A percentile compares a stretch with the other conserved stretches of the same genome.
Evolutionary conservation across 2,329 filamentous ascomycete genomes (phyloP).

Genomic region (Colletotrichum australisinense): DNA sequence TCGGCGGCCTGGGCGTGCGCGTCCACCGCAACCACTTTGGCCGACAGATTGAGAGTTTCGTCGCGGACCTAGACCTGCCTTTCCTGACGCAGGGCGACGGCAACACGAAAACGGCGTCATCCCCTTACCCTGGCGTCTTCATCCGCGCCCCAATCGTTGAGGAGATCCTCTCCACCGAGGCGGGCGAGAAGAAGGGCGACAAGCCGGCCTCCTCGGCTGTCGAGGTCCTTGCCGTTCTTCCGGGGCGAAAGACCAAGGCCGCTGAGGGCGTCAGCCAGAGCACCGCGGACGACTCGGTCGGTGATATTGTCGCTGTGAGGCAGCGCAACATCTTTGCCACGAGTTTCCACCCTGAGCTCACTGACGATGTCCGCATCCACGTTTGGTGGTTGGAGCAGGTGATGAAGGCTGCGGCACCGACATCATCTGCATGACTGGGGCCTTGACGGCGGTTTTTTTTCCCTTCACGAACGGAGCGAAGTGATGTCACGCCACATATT

Average conservation of each 20-base stretch:
- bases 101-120: slow-evolving; percentile 21
- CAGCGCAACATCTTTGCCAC: slow-evolving; percentile 95
- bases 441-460: not conserved
- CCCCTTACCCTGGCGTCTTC: slow-evolving; percentile 86
- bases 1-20: slow-evolving; percentile 89
- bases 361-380: slow-evolving; percentile 88
- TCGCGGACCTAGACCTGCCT: slow-evolving; percentile 77
- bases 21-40: slow-evolving; percentile 97
- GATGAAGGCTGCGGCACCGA: slow-evolving; percentile 1
- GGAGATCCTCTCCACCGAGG: slow-evolving; percentile 69
- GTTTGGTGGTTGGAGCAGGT: slow-evolving; percentile 89
- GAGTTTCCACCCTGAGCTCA: slow-evolving; percentile 96
- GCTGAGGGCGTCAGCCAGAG: slow-evolving; percentile 49
- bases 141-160: slow-evolving; percentile 96
- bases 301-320: slow-evolving; percentile 87
- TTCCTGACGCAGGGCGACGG: slow-evolving; percentile 65
- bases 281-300: slow-evolving; percentile 55
- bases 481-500: not conserved
- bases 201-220: slow-evolving; percentile 47
- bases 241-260: slow-evolving; percentile 52
- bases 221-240: slow-evolving; percentile 64
- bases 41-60: slow-evolving; percentile 91
- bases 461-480: not conserved
- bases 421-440: slow-evolving; percentile 15
- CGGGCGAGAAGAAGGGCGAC: slow-evolving; percentile 29